Evolutionary conservation across 1,284 basidiomycete species (phyloP).

Genomic region (Earliella scabrosa): DNA sequence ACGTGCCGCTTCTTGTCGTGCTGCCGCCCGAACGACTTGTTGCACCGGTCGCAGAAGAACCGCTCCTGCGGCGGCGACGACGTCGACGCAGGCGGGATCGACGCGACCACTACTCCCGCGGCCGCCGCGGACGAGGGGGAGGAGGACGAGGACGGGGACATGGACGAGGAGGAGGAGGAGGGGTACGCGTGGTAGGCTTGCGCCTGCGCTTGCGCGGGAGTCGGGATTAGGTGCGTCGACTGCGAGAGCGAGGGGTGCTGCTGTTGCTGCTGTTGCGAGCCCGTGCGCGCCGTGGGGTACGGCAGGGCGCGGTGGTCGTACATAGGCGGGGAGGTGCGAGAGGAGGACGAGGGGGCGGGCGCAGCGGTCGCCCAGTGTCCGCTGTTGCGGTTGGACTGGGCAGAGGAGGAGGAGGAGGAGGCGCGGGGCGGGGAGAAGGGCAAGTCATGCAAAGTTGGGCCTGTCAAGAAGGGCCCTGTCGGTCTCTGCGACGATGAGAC

Average conservation of each 20-base stretch:
- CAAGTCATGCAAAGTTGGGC: conserved; percentile 23
- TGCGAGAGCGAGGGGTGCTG: conserved; percentile 25
- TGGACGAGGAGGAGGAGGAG: conserved; percentile 8
- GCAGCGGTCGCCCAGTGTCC: conserved; percentile 12
- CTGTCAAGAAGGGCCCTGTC: conserved; percentile 15
- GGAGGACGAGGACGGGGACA: conserved; percentile 18
- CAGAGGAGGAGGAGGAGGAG: conserved; percentile 9
- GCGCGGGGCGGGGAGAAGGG: conserved; percentile 21
- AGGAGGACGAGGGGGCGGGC: neutral
- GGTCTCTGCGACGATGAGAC: conserved; percentile 4
- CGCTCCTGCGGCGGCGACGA: conserved; percentile 43
- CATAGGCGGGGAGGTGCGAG: conserved; percentile 15
- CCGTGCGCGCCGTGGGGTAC: conserved; percentile 15
- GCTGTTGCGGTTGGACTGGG: conserved; percentile 5
- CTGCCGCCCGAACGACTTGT: conserved; percentile 74
- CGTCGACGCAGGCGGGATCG: conserved; percentile 27
- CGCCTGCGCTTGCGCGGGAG: conserved; percentile 29
- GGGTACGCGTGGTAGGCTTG: conserved; percentile 23
- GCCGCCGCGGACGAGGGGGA: conserved; percentile 11
- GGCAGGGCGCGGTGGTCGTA: conserved; percentile 10
- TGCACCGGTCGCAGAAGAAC: conserved; percentile 70
- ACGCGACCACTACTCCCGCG: conserved; percentile 15
- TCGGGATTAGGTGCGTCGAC: conserved; percentile 27
- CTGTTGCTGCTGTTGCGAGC: too few species aligned
- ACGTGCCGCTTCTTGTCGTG: conserved; percentile 81